Evolutionary conservation across 352 stramenopile genomes (phyloP).

Genomic region (Sclerospora graminicola): DNA sequence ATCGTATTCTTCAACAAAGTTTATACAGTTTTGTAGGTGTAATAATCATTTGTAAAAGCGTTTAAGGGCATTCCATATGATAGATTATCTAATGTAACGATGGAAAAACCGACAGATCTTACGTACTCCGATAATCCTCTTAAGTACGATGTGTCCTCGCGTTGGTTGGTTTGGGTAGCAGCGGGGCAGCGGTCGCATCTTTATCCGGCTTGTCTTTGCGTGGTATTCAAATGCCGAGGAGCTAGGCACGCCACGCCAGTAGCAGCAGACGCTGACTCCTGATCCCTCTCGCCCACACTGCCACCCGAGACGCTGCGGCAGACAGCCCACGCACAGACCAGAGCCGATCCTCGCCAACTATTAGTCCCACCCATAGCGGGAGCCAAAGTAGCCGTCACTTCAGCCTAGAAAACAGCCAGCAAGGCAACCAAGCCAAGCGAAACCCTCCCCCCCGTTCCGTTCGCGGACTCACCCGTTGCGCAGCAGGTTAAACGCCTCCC

Average conservation of each 20-base stretch:
- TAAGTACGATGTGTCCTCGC: conserved; percentile 20
- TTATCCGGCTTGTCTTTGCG: conserved; percentile 17
- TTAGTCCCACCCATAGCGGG: conserved; percentile 26
- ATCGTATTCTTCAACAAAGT: neutral
- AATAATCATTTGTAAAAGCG: too few relatives aligned
- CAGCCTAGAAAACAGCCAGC: conserved; percentile 24
- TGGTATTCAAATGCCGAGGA: conserved; percentile 31
- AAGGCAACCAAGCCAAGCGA: neutral
- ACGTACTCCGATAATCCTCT: conserved; percentile 1
- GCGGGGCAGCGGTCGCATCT: conserved; percentile 14
- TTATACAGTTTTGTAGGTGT: neutral
- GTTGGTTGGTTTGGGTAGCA: conserved; percentile 15
- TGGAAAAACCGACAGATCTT: conserved; percentile 1
- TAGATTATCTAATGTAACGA: neutral
- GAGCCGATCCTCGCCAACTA: conserved; percentile 28
- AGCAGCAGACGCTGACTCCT: conserved; percentile 13
- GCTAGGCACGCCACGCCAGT: conserved; percentile 20
- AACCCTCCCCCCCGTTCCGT: neutral
- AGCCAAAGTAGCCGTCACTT: conserved; percentile 17
- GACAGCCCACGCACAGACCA: conserved; percentile 22
- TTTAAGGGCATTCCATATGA: neutral
- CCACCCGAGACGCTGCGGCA: conserved; percentile 15
- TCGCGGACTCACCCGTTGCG: neutral
- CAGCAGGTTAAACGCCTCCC: conserved; percentile 3
- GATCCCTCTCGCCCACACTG: conserved; percentile 14